These are phyloP conservation scores for Globisporangium polare DNA, from an alignment of 352 stramenopile species.

Conservation along the genomic window DNA sequence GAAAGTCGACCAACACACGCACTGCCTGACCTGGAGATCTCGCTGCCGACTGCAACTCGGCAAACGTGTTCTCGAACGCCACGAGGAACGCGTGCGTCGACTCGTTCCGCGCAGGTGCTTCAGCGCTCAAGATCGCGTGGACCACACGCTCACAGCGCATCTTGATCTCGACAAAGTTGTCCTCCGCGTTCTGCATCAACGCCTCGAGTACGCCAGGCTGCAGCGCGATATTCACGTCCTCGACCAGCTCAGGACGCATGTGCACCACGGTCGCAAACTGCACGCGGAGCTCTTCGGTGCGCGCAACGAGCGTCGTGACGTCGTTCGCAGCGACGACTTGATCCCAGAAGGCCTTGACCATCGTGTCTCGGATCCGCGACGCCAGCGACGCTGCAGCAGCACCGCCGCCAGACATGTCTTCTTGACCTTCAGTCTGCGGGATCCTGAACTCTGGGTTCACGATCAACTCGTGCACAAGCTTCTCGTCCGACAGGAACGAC, in stretches of 20 bases:
- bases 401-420: slow-evolving; percentile 3
- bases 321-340: slow-evolving; percentile 47
- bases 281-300: slow-evolving; percentile 47
- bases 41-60: slow-evolving; percentile 17
- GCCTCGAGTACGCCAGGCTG: slow-evolving; percentile 22
- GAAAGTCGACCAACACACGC: slow-evolving; percentile 49
- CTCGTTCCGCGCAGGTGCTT: slow-evolving; percentile 49
- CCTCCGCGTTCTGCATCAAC: slow-evolving; percentile 31
- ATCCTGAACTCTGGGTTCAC: slow-evolving; percentile 63
- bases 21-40: slow-evolving; percentile 6
- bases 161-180: slow-evolving; percentile 30
- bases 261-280: slow-evolving; percentile 28
- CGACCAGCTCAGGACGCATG: slow-evolving; percentile 26
- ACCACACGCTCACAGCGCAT: slow-evolving; percentile 39
- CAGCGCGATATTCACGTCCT: slow-evolving; percentile 38
- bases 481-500: slow-evolving; percentile 49
- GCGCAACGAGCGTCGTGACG: slow-evolving; percentile 34
- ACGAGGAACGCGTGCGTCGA: slow-evolving; percentile 37
- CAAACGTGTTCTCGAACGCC: slow-evolving; percentile 26
- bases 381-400: slow-evolving; percentile 27
- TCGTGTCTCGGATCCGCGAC: slow-evolving; percentile 39
- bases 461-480: slow-evolving; percentile 70
- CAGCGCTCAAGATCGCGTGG: slow-evolving; percentile 36
- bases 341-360: slow-evolving; percentile 72
- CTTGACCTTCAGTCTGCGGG: not conserved